A percentile compares a stretch with the other conserved stretches of the same genome.
These are phyloP conservation scores for Serendipita sp. DNA, from an alignment of 768 basidiomycete species.

Conservation along the genomic window DNA sequence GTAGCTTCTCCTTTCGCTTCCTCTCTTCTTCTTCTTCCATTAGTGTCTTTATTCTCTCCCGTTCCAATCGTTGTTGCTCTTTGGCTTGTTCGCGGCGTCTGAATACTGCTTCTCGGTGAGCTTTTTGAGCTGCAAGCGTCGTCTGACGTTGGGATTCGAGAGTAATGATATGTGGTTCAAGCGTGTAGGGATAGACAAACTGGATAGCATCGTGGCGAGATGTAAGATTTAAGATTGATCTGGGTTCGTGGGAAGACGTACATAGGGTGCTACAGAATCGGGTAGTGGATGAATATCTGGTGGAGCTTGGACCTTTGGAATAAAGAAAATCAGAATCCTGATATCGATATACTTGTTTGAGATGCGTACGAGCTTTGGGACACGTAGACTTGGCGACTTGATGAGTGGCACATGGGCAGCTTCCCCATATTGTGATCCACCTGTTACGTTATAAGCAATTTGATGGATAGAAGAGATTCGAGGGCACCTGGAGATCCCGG, in stretches of 20 bases:
- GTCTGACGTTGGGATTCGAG: conserved; percentile 56
- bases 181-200: conserved; percentile 94
- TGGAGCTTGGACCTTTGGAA: conserved; percentile 58
- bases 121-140: conserved; percentile 46
- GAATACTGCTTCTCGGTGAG: conserved; percentile 57
- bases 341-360: neutral
- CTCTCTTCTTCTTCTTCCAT: neutral
- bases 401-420: conserved; percentile 69
- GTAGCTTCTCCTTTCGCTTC: conserved; percentile 35
- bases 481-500: no score
- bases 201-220: conserved; percentile 19
- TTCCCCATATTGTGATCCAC: conserved; percentile 53
- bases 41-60: conserved; percentile 23
- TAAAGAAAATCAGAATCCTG: conserved; percentile 11
- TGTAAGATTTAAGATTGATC: neutral
- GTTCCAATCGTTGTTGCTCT: conserved; percentile 31
- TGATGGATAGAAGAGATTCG: no score
- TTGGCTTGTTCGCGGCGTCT: conserved; percentile 62
- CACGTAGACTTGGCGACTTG: conserved; percentile 78
- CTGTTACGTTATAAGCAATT: no score
- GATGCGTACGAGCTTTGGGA: conserved; percentile 53
- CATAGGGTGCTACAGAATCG: conserved; percentile 78
- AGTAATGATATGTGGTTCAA: conserved; percentile 71
- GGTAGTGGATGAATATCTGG: conserved; percentile 90
- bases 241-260: conserved; percentile 21